Base-by-base conservation (phyloP, 805 yeast species). In the Candida incommunis region DNA sequence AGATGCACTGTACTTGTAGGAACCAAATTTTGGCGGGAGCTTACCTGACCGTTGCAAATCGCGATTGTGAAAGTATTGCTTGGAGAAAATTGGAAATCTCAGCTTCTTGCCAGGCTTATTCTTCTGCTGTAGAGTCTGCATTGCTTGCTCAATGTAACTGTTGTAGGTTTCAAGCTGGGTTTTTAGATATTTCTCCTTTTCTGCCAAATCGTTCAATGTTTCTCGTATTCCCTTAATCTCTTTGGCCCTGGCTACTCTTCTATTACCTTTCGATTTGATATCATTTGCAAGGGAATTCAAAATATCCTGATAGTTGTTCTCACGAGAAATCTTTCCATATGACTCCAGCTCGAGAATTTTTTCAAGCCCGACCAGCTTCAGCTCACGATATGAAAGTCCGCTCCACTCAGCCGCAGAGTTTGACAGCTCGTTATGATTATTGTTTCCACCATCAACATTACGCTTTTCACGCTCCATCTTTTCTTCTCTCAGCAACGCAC, bases 281-380 rank as follows among this genome's bases (percentile, higher is more conserved):
- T 90, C 96, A 45, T 71, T 64, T 0, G 96, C 94, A 49, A 92
- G 80, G 50, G 83, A 85, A 55, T 87, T 86, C 47, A 92, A 63
- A 13, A 92, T 57, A 21, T 74, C 78, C 58, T 92, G 97, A 60
- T 78, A 85, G 18, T 81, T 76, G 56, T 85, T 76, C 25, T 70
- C 65, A 47, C 94, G 71, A 2, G 80, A 68, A 5, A 88, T 70
- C 34, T 69, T 62, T 1, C 85, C 87, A 57, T 74, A 62, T 1
- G 70, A 59, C 56, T 90, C 96, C 43, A 92, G 65, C 53, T 85
- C 85, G 44, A 87, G 66, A 2, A 90, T 71, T 47, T 80, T 72
- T 52, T 82, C 87, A 27, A 92, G 63, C 0, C 94, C 80, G 52
- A 75, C 64, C 48, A 76, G 79, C 61, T 90, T 92, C 54, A 92